Evolutionary conservation across 768 basidiomycete species (phyloP).

Genomic region (Austroboletus eburneus): DNA sequence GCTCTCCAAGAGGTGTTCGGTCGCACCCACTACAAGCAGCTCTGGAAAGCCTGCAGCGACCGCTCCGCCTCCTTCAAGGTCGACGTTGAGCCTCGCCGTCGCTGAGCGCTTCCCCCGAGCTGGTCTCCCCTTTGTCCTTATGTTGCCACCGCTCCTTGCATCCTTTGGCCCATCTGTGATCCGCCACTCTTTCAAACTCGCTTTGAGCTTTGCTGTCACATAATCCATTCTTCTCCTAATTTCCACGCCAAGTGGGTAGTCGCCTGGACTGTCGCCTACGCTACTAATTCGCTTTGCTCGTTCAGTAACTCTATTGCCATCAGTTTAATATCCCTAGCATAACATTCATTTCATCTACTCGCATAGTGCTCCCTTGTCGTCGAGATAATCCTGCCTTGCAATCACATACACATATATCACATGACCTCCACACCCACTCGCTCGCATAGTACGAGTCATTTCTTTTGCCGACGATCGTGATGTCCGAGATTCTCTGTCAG

Average conservation of each 20-base stretch:
- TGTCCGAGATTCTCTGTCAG: too few species aligned
- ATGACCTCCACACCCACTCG: too few species aligned
- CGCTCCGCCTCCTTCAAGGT: slow-evolving; percentile 70
- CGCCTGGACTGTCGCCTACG: slow-evolving; percentile 25
- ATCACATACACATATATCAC: slow-evolving; percentile 1
- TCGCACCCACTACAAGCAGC: slow-evolving; percentile 61
- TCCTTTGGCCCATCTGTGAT: slow-evolving; percentile 27
- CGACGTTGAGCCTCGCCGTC: slow-evolving; percentile 49
- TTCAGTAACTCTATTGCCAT: slow-evolving; percentile 23
- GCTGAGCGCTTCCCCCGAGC: slow-evolving; percentile 13
- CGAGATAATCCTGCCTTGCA: slow-evolving; percentile 11
- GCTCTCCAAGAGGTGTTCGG: slow-evolving; percentile 72
- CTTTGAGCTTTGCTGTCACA: slow-evolving; percentile 37
- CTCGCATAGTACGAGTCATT: too few species aligned
- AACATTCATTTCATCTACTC: slow-evolving; percentile 22
- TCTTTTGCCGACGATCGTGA: too few species aligned
- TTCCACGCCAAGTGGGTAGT: slow-evolving; percentile 28
- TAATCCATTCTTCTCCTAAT: slow-evolving; percentile 34
- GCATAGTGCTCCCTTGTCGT: slow-evolving; percentile 3
- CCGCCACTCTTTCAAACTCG: slow-evolving; percentile 19
- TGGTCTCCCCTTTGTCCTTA: slow-evolving; percentile 15
- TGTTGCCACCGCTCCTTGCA: slow-evolving; percentile 15
- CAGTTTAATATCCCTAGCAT: slow-evolving; percentile 31
- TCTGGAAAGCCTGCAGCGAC: slow-evolving; percentile 71
- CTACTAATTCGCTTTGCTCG: slow-evolving; percentile 32